Percentiles rank a stretch among this genome's conserved stretches.
Evolutionary conservation across 805 yeast species (phyloP).

Genomic region (Lachancea sp.): DNA sequence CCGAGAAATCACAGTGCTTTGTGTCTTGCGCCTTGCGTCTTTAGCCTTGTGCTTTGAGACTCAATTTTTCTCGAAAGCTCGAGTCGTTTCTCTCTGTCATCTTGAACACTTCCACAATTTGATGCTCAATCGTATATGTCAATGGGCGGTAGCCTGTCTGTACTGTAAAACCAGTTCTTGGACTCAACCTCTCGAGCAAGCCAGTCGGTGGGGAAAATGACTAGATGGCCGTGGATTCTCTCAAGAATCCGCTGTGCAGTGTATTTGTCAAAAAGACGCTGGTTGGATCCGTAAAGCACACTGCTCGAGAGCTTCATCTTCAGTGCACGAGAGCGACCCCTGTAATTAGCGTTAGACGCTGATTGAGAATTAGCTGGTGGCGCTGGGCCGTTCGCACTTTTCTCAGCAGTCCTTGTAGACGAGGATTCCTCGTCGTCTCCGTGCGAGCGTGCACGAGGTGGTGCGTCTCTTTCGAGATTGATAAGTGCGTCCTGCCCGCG

Average conservation of each 20-base stretch:
- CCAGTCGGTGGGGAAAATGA: slow-evolving; percentile 92
- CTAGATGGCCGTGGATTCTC: slow-evolving; percentile 80
- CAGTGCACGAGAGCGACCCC: slow-evolving; percentile 18
- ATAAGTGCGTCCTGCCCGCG: slow-evolving; percentile 27
- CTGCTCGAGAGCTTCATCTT: slow-evolving; percentile 29
- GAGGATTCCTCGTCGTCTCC: neutral
- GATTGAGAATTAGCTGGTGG: neutral
- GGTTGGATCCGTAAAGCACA: slow-evolving; percentile 30
- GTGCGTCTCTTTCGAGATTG: slow-evolving; percentile 21
- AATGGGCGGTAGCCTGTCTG: slow-evolving; percentile 90
- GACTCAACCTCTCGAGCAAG: slow-evolving; percentile 76
- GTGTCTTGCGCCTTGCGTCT: too few relatives aligned
- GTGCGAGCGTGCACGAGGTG: neutral
- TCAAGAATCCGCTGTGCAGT: slow-evolving; percentile 69
- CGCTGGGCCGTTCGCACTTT: neutral
- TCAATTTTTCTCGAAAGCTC: too few relatives aligned
- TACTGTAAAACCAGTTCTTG: slow-evolving; percentile 91
- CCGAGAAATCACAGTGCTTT: too few relatives aligned
- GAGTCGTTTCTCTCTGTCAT: neutral
- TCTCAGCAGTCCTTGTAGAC: neutral
- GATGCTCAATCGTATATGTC: slow-evolving; percentile 69
- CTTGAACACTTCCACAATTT: neutral
- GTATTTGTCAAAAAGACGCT: slow-evolving; percentile 58
- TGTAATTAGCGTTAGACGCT: slow-evolving; percentile 1
- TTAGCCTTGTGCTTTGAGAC: too few relatives aligned